phyloP scores from a whole-genome alignment of 2,329 filamentous ascomycete genomes.

The Bimuria novae-zelandiae region DNA sequence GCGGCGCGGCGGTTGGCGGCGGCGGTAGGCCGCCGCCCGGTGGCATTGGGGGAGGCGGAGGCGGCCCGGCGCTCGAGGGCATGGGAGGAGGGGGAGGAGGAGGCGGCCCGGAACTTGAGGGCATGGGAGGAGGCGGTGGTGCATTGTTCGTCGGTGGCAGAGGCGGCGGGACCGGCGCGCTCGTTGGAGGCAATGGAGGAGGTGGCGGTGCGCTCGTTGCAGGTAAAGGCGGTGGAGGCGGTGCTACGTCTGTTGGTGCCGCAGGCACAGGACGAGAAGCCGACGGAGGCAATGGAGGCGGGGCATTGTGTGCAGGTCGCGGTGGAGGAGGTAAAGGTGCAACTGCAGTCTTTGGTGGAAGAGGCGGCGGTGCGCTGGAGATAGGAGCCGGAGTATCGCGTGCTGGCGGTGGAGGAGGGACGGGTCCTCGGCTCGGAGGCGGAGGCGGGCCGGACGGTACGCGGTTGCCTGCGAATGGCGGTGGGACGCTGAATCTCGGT shows the following conservation, averaged over 20 bases:
- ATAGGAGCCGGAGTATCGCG: constrained; percentile 45
- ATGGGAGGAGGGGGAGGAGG: constrained; percentile 46
- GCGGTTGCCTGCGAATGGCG: constrained; percentile 72
- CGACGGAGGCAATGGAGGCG: constrained; percentile 37
- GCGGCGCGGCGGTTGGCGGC: constrained; percentile 38
- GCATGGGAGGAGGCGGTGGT: constrained; percentile 40
- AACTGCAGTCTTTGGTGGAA: constrained; percentile 43
- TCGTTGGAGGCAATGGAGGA: constrained; percentile 43
- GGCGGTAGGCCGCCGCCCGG: constrained; percentile 37
- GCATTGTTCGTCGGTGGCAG: constrained; percentile 47
- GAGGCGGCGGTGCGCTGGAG: constrained; percentile 39
- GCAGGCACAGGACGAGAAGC: constrained; percentile 33
- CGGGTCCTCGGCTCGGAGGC: constrained; percentile 70
- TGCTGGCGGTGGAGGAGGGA: constrained; percentile 60
- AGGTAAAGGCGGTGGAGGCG: constrained; percentile 26
- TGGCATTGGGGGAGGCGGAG: constrained; percentile 42
- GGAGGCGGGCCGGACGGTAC: constrained; percentile 69
- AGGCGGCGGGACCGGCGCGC: constrained; percentile 53
- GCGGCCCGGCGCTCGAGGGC: constrained; percentile 37
- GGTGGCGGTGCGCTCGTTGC: constrained; percentile 44
- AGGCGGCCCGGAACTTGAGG: constrained; percentile 37
- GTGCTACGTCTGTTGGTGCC: constrained; percentile 29
- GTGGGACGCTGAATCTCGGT: constrained; percentile 75
- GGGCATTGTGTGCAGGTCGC: constrained; percentile 40
- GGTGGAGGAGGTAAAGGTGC: constrained; percentile 66